These are phyloP conservation scores for Epichloe gansuensis DNA, from an alignment of 2,329 filamentous ascomycete species.

Conservation along the genomic window DNA sequence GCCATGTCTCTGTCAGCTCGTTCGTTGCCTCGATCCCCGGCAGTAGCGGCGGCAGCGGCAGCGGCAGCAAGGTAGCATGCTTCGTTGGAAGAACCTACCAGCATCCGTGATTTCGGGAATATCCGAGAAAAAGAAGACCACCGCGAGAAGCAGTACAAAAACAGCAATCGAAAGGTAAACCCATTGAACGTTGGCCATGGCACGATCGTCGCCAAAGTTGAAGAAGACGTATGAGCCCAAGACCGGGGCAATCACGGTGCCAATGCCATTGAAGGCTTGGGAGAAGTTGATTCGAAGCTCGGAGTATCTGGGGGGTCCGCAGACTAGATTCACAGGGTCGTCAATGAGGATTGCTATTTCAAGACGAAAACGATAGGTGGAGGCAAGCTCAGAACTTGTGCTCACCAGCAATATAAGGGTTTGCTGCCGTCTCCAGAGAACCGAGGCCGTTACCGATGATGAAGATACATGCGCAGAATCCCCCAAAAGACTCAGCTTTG, in stretches of 20 bases:
- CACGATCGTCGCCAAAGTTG: conserved; percentile 41
- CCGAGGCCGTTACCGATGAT: conserved; percentile 62
- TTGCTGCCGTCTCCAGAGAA: conserved; percentile 65
- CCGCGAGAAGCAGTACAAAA: conserved; percentile 55
- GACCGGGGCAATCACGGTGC: conserved; percentile 58
- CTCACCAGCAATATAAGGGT: conserved; percentile 53
- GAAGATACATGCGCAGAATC: conserved; percentile 62
- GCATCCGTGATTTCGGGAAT: conserved; percentile 57
- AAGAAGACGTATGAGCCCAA: conserved; percentile 66
- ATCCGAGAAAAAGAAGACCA: conserved; percentile 51
- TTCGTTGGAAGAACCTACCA: conserved; percentile 12
- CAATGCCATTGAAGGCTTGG: conserved; percentile 66
- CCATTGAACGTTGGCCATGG: conserved; percentile 59
- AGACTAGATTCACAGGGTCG: conserved; percentile 17
- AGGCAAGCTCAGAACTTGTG: no score
- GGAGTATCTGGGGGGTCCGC: conserved; percentile 56
- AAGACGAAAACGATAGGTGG: neutral
- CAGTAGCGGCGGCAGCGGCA: no score
- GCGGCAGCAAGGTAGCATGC: no score
- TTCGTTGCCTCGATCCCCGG: neutral
- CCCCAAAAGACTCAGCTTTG: conserved; percentile 54
- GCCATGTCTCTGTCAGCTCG: conserved; percentile 15
- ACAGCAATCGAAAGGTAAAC: conserved; percentile 61
- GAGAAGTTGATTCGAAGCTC: conserved; percentile 65
- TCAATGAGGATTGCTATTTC: neutral